phyloP scores from a whole-genome alignment of 768 basidiomycete species.

The Leccinum ochraceum region DNA sequence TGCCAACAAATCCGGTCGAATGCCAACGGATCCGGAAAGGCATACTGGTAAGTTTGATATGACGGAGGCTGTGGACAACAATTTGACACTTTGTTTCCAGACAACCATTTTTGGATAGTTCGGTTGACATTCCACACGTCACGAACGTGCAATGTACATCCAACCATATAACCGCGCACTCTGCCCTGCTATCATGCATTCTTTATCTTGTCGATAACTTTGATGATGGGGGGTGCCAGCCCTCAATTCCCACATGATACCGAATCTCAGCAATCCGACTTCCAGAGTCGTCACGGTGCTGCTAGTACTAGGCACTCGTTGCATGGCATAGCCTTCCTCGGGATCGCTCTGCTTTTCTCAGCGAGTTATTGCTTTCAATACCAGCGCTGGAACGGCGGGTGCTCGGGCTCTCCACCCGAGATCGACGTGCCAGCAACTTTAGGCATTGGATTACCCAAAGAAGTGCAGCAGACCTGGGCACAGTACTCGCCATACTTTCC shows the following conservation, averaged over 20 bases:
- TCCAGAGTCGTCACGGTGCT: background rate
- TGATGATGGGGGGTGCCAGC: background rate
- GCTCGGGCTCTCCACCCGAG: background rate
- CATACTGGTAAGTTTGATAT: background rate
- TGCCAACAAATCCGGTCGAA: background rate
- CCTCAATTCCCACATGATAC: background rate
- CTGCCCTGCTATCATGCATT: background rate
- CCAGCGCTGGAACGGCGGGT: conserved; percentile 8
- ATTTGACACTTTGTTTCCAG: no score
- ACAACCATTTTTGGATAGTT: conserved; percentile 11
- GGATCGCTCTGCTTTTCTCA: conserved; percentile 18
- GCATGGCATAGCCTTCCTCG: conserved; percentile 8
- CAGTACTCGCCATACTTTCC: conserved; percentile 64
- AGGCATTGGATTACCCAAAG: conserved; percentile 17
- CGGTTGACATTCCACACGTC: conserved; percentile 12
- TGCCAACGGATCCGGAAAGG: background rate
- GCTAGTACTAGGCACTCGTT: conserved; percentile 6
- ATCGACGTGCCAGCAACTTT: background rate
- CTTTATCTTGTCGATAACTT: conserved; percentile 13
- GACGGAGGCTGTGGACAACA: no score
- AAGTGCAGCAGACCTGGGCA: conserved; percentile 48
- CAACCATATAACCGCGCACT: conserved; percentile 10
- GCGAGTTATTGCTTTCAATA: conserved; percentile 14
- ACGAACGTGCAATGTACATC: conserved; percentile 33
- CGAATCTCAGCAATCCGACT: background rate